phyloP scores from a whole-genome alignment of 306 rosid genomes.

The Malus sieversii region DNA sequence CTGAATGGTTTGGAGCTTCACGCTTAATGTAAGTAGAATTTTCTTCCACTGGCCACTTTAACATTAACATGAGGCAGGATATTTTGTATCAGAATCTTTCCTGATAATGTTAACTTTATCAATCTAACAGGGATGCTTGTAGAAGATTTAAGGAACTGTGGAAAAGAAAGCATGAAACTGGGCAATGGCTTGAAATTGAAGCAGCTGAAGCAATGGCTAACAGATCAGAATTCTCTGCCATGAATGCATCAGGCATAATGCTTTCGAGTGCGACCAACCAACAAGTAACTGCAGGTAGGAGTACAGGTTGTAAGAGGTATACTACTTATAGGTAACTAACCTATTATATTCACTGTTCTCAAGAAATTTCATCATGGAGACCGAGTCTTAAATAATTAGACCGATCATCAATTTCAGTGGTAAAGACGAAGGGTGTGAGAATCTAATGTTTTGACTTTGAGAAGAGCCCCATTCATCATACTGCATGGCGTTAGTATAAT shows the following conservation, averaged over 20 bases:
- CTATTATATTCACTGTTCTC: neutral
- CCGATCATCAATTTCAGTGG: no score
- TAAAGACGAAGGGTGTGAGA: neutral
- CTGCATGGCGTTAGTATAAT: neutral
- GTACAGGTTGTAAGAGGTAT: neutral
- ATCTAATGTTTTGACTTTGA: neutral
- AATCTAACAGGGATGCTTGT: slow-evolving; percentile 68
- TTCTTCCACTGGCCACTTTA: slow-evolving; percentile 8
- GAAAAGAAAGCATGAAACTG: slow-evolving; percentile 94
- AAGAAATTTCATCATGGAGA: neutral
- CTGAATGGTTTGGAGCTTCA: slow-evolving; percentile 88
- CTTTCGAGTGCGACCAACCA: slow-evolving; percentile 48
- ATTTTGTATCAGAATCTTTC: slow-evolving; percentile 1
- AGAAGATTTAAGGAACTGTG: slow-evolving; percentile 70
- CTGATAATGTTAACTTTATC: slow-evolving; percentile 13
- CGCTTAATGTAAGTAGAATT: slow-evolving; percentile 61
- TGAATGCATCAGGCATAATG: slow-evolving; percentile 57
- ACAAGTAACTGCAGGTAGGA: slow-evolving; percentile 51
- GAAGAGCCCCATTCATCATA: neutral
- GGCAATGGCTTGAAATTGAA: slow-evolving; percentile 96
- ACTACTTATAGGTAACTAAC: slow-evolving; percentile 6
- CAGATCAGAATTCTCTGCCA: slow-evolving; percentile 54
- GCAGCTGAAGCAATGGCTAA: slow-evolving; percentile 66
- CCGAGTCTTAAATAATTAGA: no score
- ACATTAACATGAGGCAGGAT: slow-evolving; percentile 1